phyloP scores from a whole-genome alignment of 2,329 filamentous ascomycete species.

The Aureobasidium zeae region DNA sequence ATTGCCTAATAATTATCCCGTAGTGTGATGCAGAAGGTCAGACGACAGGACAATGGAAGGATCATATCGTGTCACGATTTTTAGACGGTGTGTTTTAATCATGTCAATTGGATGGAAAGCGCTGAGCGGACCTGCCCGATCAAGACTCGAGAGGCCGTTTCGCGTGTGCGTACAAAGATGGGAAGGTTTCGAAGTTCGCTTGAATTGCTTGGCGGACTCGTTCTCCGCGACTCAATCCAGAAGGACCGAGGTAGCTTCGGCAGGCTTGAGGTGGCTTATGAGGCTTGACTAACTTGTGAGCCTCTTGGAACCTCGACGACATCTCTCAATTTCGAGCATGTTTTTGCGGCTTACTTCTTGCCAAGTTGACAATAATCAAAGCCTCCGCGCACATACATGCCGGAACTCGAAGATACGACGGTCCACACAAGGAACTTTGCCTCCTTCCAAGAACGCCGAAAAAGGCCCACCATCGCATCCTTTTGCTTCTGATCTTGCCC shows the following conservation, averaged over 20 bases:
- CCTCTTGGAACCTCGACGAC: background rate
- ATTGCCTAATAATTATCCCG: background rate
- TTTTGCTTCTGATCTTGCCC: conserved; percentile 9
- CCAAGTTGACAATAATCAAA: too few species aligned
- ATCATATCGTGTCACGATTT: background rate
- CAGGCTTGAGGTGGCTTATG: background rate
- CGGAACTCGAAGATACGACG: background rate
- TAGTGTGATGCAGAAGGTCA: conserved; percentile 7
- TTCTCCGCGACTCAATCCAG: background rate
- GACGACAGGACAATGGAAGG: background rate
- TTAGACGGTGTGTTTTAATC: background rate
- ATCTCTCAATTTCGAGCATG: background rate
- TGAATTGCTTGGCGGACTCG: background rate
- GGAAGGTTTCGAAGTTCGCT: background rate
- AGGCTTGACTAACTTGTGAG: too few species aligned
- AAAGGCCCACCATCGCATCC: background rate
- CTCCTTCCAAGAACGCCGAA: background rate
- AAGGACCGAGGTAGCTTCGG: background rate
- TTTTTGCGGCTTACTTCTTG: background rate
- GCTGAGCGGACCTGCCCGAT: conserved; percentile 8
- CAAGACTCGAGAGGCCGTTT: background rate
- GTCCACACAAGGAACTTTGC: too few species aligned
- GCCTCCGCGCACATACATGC: background rate
- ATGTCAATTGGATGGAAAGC: background rate
- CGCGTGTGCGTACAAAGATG: background rate